Conservation (phyloP, 2,329 filamentous ascomycete species). For the Cladosporium sp. region DNA sequence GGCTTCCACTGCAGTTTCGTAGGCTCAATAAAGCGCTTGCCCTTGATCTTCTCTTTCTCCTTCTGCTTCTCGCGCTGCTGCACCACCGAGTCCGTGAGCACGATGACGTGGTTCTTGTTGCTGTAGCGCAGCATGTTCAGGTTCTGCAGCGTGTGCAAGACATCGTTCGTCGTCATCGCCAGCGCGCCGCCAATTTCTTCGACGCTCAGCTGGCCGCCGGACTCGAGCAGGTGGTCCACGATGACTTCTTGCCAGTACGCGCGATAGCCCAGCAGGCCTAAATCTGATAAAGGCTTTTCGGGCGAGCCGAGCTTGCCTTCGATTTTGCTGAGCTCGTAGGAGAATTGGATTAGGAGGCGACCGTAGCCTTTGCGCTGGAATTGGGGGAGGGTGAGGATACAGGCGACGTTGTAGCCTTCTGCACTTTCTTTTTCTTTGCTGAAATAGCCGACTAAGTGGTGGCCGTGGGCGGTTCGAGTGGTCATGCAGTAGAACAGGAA, state of each 20-base stretch:
- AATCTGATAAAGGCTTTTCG: conserved; percentile 92
- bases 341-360: conserved; percentile 91
- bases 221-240: conserved; percentile 77
- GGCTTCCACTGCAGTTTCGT: conserved; percentile 89
- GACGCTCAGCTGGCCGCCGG: conserved; percentile 73
- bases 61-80: conserved; percentile 67
- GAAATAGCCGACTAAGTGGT: conserved; percentile 98
- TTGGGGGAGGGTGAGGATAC: conserved; percentile 93
- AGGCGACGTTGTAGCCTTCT: conserved; percentile 96
- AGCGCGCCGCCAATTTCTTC: conserved; percentile 77
- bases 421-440: conserved; percentile 97
- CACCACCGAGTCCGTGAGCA: conserved; percentile 81
- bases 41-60: conserved; percentile 73
- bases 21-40: conserved; percentile 74
- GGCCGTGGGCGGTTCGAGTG: conserved; percentile 81
- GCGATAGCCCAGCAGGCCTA: conserved; percentile 89
- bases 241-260: conserved; percentile 98
- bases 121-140: conserved; percentile 94
- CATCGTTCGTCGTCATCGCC: conserved; percentile 96
- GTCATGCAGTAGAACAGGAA: conserved; percentile 99
- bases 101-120: conserved; percentile 94
- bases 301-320: conserved; percentile 94
- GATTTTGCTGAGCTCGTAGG: conserved; percentile 92
- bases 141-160: conserved; percentile 90
- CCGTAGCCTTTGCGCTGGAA: conserved; percentile 96